Evolutionary conservation across 2,329 filamentous ascomycete species (phyloP), one percentile per base, ranked within the genome.

Genomic region (Metarhizium sp.): DNA sequence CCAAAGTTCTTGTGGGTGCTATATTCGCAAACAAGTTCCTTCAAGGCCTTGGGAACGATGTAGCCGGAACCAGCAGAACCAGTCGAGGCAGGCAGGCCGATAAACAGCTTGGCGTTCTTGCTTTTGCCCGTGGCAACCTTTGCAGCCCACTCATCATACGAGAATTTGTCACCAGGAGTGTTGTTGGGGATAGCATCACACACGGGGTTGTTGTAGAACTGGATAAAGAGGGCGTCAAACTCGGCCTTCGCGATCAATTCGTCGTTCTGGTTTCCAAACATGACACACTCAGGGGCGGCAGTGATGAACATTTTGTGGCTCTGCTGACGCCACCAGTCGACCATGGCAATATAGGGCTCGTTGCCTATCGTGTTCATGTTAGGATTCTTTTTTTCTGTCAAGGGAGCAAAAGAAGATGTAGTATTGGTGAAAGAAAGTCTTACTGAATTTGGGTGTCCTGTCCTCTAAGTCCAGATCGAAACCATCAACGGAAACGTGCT

Each of bases 121-220:
- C 71, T 77, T 55, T 62, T 60, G 2, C 66, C 57, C 42, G 69
- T 73, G 3, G 56, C 45, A 38, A 78, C 55, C 32, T 71, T 65
- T 0, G 51, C 43, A 50, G 65, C 70, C 75, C 76, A 78, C 14
- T 63, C 62, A 52, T 73, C 62, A 61, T 73, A 78, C 58, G 76
- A 78, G 67, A 76, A 73, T 40, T 61, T 60, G 11, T 66, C 62
- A 10, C 65, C 67, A 8, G 65, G 53, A 13, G 58, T 56, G 57
- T 69, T 68, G 51, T 59, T 57, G 16, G 62, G 40, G 57, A 71
- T 61, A 30, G 67, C 64, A 48, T 73, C 69, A 60, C 74, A 77
- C 20, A 51, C 59, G 0, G 61, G 60, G 62, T 77, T 77, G 68
- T 78, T 77, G 67, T 76, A 78, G 64, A 78, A 78, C 65, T 78